These are phyloP conservation scores for Kluyveromyces dobzhanskii DNA, from an alignment of 805 yeast species.

Conservation along the genomic window DNA sequence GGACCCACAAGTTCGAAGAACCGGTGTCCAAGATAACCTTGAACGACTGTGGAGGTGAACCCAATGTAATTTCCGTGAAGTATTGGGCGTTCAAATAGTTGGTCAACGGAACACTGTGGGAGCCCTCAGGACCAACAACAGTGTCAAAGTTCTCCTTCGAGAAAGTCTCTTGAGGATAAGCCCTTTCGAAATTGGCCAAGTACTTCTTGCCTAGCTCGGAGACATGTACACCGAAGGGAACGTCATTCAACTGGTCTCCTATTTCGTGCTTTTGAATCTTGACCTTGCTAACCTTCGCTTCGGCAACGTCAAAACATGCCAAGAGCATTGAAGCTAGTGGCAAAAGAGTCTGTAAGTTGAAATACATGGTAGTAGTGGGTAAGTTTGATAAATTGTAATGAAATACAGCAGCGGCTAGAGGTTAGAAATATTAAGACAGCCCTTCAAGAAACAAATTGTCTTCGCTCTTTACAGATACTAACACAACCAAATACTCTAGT, in stretches of 20 bases:
- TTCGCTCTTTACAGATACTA: no score
- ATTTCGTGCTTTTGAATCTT: conserved; percentile 51
- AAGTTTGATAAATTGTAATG: no score
- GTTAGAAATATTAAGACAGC: no score
- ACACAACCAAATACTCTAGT: no score
- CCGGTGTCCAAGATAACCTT: conserved; percentile 96
- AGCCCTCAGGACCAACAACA: conserved; percentile 24
- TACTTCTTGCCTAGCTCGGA: conserved; percentile 56
- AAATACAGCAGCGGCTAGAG: no score
- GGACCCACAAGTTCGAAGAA: conserved; percentile 95
- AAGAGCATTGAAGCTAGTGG: conserved; percentile 24
- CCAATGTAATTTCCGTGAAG: conserved; percentile 81
- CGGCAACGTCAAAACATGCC: conserved; percentile 23
- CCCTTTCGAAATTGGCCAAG: conserved; percentile 39
- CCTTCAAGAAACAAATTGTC: no score
- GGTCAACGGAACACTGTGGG: conserved; percentile 76
- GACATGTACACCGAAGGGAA: conserved; percentile 45
- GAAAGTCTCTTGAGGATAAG: conserved; percentile 33
- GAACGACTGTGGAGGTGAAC: conserved; percentile 89
- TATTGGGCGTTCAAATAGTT: conserved; percentile 96
- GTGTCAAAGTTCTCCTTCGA: conserved; percentile 17
- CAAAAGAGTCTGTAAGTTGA: conserved; percentile 16
- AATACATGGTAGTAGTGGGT: no score
- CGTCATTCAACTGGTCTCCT: conserved; percentile 47
- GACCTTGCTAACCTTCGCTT: conserved; percentile 47